Conservation (phyloP, 1,139 yeast genomes). For the Diutina mesorugosa region DNA sequence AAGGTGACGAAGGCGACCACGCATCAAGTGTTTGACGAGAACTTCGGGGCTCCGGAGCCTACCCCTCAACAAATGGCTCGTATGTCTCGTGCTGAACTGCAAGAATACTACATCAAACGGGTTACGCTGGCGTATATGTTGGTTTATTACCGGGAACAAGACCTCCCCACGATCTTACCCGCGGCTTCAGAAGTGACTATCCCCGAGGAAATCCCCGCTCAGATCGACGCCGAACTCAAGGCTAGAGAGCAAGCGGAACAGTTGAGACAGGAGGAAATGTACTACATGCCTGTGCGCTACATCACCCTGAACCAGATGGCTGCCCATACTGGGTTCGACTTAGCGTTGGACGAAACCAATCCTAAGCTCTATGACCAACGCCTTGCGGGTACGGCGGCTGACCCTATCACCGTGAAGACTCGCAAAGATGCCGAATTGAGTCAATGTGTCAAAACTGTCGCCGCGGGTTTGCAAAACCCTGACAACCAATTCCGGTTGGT, state of each 20-base stretch:
- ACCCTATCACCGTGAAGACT: constrained; percentile 38
- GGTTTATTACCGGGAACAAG: constrained; percentile 70
- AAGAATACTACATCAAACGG: constrained; percentile 53
- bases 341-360: constrained; percentile 45
- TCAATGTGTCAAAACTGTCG: constrained; percentile 38
- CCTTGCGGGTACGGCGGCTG: constrained; percentile 15
- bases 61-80: constrained; percentile 32
- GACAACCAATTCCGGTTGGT: constrained; percentile 40
- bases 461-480: constrained; percentile 26
- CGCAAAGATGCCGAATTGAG: constrained; percentile 44
- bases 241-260: constrained; percentile 44
- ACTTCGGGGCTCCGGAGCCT: constrained; percentile 69
- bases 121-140: constrained; percentile 96
- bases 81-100: constrained; percentile 47
- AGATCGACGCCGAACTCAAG: constrained; percentile 47
- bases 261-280: constrained; percentile 68
- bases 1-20: constrained; percentile 79
- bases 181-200: constrained; percentile 34
- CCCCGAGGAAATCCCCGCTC: constrained; percentile 58
- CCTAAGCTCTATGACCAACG: constrained; percentile 26
- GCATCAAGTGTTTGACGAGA: constrained; percentile 80
- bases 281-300: constrained; percentile 51
- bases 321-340: constrained; percentile 62
- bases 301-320: constrained; percentile 39
- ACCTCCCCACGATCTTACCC: constrained; percentile 45